These are phyloP conservation scores for Phytopythium ostracodes DNA, from an alignment of 352 stramenopile species.

Conservation along the genomic window DNA sequence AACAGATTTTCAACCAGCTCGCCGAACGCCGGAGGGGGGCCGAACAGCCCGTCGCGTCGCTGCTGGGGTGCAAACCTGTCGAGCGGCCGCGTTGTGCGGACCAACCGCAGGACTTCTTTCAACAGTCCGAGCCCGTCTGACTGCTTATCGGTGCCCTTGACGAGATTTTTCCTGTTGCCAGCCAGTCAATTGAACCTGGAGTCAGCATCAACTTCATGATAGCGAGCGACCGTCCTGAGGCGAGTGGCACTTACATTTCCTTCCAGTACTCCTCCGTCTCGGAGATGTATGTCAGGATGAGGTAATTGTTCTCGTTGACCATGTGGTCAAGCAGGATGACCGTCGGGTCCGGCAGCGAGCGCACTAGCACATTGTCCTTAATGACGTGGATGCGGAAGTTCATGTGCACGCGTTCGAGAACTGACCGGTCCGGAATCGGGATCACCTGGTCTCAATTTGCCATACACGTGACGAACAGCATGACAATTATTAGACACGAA, in stretches of 20 bases:
- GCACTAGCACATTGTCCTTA: constrained; percentile 81
- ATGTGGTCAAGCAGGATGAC: constrained; percentile 80
- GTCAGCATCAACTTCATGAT: neutral
- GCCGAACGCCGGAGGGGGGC: constrained; percentile 48
- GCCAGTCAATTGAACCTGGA: neutral
- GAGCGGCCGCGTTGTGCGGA: constrained; percentile 54
- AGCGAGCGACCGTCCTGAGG: neutral
- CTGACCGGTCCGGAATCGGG: constrained; percentile 47
- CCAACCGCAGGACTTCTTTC: constrained; percentile 69
- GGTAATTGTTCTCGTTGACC: constrained; percentile 83
- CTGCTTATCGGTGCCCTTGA: constrained; percentile 31
- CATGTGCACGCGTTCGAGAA: constrained; percentile 75
- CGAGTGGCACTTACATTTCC: constrained; percentile 32
- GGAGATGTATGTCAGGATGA: constrained; percentile 80
- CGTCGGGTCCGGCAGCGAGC: constrained; percentile 68
- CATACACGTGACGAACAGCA: too few species aligned
- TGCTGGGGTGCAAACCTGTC: constrained; percentile 47
- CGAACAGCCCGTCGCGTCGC: constrained; percentile 45
- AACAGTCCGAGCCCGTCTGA: constrained; percentile 56
- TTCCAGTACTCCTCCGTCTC: constrained; percentile 71
- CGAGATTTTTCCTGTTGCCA: constrained; percentile 40
- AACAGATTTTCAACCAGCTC: constrained; percentile 68
- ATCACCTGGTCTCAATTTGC: too few species aligned
- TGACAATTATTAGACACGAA: too few species aligned
- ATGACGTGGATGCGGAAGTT: constrained; percentile 88